A percentile compares a stretch with the other conserved stretches of the same genome.
phyloP scores from a whole-genome alignment of 805 yeast genomes.

The Hanseniaspora pseudoguilliermondii region DNA sequence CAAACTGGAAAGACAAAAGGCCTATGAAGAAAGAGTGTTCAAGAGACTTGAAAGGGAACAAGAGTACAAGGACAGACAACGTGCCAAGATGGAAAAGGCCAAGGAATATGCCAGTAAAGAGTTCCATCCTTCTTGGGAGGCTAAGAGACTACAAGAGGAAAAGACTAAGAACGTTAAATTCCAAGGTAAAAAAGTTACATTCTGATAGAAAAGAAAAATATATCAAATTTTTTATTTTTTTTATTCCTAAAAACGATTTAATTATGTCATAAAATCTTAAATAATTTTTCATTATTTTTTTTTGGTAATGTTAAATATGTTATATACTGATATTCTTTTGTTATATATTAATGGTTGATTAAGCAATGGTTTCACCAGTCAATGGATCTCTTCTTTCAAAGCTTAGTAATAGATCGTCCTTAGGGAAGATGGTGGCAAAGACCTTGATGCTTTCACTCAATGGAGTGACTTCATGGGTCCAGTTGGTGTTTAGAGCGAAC shows the following conservation, averaged over 20 bases:
- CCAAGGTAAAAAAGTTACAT: conserved; percentile 72
- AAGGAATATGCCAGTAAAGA: conserved; percentile 22
- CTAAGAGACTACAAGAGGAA: conserved; percentile 64
- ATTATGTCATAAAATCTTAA: too few species aligned
- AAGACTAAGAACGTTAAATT: conserved; percentile 53
- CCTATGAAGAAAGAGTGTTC: conserved; percentile 59
- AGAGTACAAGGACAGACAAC: conserved; percentile 28
- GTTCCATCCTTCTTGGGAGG: conserved; percentile 97
- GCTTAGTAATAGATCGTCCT: conserved; percentile 77
- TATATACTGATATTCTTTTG: neutral
- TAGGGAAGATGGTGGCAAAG: conserved; percentile 95
- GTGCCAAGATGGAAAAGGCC: conserved; percentile 17
- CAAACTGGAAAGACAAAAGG: conserved; percentile 46
- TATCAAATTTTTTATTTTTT: too few species aligned
- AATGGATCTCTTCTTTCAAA: conserved; percentile 54
- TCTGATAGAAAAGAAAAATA: conserved; percentile 21
- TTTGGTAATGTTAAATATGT: neutral
- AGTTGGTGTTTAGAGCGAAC: conserved; percentile 66
- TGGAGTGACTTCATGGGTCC: conserved; percentile 71
- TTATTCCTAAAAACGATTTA: conserved; percentile 27
- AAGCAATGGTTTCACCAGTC: conserved; percentile 22
- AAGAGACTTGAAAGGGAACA: conserved; percentile 36
- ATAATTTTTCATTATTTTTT: neutral
- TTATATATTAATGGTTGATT: neutral
- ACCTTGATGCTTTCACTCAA: conserved; percentile 85